These are phyloP conservation scores for Carallia brachiata DNA, from an alignment of 345 rosid genomes.

Conservation along the genomic window DNA sequence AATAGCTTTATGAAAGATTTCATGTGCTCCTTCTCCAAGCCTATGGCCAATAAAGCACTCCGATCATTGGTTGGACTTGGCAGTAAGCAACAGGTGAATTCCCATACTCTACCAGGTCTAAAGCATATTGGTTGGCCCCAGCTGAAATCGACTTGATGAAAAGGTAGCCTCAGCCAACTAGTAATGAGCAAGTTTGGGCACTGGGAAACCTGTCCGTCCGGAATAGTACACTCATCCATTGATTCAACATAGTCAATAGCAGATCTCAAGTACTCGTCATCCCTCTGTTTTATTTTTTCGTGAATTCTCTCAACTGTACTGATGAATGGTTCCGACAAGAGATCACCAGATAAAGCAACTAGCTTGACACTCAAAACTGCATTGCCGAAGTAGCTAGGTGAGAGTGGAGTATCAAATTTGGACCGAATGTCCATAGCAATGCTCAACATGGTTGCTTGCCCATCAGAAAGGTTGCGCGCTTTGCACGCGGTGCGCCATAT, in stretches of 20 bases:
- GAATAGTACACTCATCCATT: neutral
- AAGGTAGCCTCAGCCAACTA: slow-evolving; percentile 4
- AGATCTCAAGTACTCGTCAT: slow-evolving; percentile 18
- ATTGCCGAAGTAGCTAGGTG: slow-evolving; percentile 6
- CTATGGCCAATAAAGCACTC: neutral
- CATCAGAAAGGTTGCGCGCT: slow-evolving; percentile 3
- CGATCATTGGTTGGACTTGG: neutral
- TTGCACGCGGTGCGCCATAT: slow-evolving; percentile 16
- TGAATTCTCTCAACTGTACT: neutral
- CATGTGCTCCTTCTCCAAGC: slow-evolving; percentile 16
- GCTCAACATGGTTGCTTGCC: slow-evolving; percentile 8
- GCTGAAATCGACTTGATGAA: neutral
- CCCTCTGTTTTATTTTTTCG: slow-evolving; percentile 3
- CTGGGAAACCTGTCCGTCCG: neutral
- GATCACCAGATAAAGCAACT: slow-evolving; percentile 7
- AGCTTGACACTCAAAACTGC: neutral
- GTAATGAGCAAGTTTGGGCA: neutral
- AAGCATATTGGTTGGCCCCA: neutral
- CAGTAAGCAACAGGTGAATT: slow-evolving; percentile 1
- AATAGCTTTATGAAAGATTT: slow-evolving; percentile 15
- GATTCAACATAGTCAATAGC: slow-evolving; percentile 3
- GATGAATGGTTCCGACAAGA: neutral
- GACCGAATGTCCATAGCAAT: neutral
- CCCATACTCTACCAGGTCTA: neutral
- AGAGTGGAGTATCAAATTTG: slow-evolving; percentile 2